Base-by-base conservation (phyloP, 306 rosid species). In the Lablab purpureus region DNA sequence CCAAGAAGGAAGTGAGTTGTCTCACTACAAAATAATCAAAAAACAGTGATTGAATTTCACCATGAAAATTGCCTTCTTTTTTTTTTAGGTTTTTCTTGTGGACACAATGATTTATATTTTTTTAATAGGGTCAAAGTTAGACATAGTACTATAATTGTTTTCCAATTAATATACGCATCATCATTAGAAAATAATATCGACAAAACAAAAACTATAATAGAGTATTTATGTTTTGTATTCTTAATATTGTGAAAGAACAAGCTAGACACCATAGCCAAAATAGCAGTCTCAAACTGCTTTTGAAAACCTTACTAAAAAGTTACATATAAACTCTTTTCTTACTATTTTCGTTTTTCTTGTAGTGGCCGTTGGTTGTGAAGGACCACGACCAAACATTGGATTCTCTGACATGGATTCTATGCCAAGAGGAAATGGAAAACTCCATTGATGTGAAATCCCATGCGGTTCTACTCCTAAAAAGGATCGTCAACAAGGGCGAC, bases 331-430 rank as follows among this genome's bases (percentile, higher is more conserved):
- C 6, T 4, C 7, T 21, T 13, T 2, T 25, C 15, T 7, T 1
- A 7, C 28, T 1, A 56, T 6, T 25, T 15, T 25, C 17, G 1
- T 30, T 30, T 30, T 28, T 60, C 6, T 30, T 62, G 68, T 22
- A 62, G 68, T 62, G 68, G n/a, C 6, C 12, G 13, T 21, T n/a
- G 2, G 50, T 84, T 12, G 11, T 83, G 5, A 10, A 36, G 1
- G 89, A 85, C 14, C 81, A 74, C 67, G 75, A 70, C 21, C 85
- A 74, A 32, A 36, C 87, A 10, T 12, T 89, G 36, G 75, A 82
- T 41, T 75, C 87, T 21, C 37, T 92, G 15, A 80, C 84, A 10
- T 87, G 91, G 92, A n/a, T 92, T 71, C 47, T 90, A 2, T 37
- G 67, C 2, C 50, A 0, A 0, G 73, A 45, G 18, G 62, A 72